Evolutionary conservation across 2,329 filamentous ascomycete genomes (phyloP).

Genomic region (Triangularia verruculosa): DNA sequence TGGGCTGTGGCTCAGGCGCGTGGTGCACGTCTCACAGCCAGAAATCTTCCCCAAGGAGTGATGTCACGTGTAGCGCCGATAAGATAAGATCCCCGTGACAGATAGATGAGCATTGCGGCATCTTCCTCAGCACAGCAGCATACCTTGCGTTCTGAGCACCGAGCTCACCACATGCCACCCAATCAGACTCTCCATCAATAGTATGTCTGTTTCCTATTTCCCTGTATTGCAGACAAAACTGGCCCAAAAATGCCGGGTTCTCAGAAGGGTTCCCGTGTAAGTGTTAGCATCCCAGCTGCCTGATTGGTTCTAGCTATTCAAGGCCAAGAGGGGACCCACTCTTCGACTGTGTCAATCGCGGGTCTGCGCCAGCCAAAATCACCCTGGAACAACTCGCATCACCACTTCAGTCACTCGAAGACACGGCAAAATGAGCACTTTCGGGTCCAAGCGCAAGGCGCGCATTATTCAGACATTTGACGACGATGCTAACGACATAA

Average conservation of each 20-base stretch:
- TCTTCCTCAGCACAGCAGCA: background rate
- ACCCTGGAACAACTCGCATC: background rate
- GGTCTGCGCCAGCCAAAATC: background rate
- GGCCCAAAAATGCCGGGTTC: background rate
- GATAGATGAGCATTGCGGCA: no score
- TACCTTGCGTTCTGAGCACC: slow-evolving; percentile 7
- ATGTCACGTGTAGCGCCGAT: slow-evolving; percentile 46
- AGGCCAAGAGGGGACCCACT: background rate
- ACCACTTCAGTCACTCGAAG: background rate
- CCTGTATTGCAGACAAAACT: no score
- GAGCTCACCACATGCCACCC: no score
- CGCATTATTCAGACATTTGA: slow-evolving; percentile 73
- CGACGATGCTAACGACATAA: slow-evolving; percentile 50
- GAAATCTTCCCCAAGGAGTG: slow-evolving; percentile 28
- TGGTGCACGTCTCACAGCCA: slow-evolving; percentile 3
- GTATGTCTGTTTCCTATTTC: no score
- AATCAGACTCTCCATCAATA: no score
- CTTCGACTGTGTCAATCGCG: background rate
- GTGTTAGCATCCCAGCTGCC: background rate
- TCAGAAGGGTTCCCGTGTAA: background rate
- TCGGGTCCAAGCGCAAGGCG: slow-evolving; percentile 63
- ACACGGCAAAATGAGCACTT: slow-evolving; percentile 48
- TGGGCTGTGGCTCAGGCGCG: slow-evolving; percentile 2
- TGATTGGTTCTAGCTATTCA: background rate
- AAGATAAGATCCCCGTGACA: slow-evolving; percentile 46